Base-by-base conservation (phyloP, 2,329 filamentous ascomycete genomes). In the Podosphaera xanthii region DNA sequence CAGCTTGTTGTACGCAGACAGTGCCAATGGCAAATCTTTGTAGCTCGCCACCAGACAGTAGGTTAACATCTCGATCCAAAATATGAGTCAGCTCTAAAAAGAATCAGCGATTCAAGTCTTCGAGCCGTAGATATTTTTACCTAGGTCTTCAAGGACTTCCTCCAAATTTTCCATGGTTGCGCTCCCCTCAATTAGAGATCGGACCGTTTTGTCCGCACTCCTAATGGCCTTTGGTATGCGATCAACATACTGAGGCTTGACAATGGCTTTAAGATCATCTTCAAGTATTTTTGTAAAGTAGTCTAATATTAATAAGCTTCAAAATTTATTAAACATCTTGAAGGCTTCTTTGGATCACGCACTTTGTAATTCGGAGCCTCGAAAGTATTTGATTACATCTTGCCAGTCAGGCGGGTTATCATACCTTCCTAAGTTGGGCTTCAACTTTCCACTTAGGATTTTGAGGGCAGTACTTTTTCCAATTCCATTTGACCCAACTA, bases 391-490 rank as follows among this genome's bases (percentile, higher is more conserved):
- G 74, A 98, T 81, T 61, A 98, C 94, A 74, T 97, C 92, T 75
- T 97, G 90, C 92, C 94, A 98, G 72, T 98, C 92, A 12, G 92
- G 94, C 7, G 92, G 91, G 73, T 97, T 94, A 65, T 97, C 90
- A 71, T 86, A 95, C 70, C 86, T 81, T 65, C 94, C 92, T 73
- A 98, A 73, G 72, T 98, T 98, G 61, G 92, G 92, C 81, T 98
- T 98, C 69, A 98, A 79, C 76, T 97, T 98, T 70, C 92, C 92
- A 69, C 88, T 94, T 68, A 98, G 82, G 71, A 98, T 96, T 78
- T 98, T 98, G 72, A 98, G 76, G 7, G 92, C 94, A n/a, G 92
- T 98, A 76, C 89, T 96, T 82, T 98, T 98, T 74, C 92, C 92
- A 68, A 97, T 98, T 88, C 94, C 92, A 82, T 98, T 98, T 67